Conservation (phyloP, 305 asterid genomes). For the Rubia peregrina region DNA sequence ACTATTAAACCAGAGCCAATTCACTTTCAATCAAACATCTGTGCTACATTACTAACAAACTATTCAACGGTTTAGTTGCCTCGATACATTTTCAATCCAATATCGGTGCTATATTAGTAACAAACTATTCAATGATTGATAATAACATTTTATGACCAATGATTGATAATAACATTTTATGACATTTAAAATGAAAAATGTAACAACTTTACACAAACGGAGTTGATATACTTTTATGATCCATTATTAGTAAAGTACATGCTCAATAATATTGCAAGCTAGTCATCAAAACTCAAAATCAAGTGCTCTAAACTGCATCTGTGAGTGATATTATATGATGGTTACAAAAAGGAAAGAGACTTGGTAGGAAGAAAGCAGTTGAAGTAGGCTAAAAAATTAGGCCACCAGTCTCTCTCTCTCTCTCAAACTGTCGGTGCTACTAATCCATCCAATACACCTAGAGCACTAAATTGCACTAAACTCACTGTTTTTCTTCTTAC, state of each 20-base stretch:
- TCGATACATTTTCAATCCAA: too few species aligned
- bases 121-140: neutral
- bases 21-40: too few species aligned
- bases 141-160: neutral
- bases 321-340: neutral
- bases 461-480: neutral
- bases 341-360: neutral
- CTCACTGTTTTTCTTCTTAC: neutral
- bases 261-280: too few species aligned
- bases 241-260: too few species aligned
- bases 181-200: too few species aligned
- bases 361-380: neutral
- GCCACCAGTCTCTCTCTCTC: neutral
- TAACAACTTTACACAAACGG: too few species aligned
- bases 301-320: neutral
- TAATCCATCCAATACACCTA: neutral
- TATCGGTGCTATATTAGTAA: too few species aligned
- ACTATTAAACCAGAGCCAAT: too few species aligned
- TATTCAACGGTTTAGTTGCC: too few species aligned
- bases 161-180: neutral
- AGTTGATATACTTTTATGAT: too few species aligned
- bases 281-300: neutral
- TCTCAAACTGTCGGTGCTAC: constrained; percentile 10
- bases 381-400: neutral
- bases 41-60: too few species aligned